Evolutionary conservation across 179 eudicot genomes (phyloP).

Genomic region (Beta corolliflora): DNA sequence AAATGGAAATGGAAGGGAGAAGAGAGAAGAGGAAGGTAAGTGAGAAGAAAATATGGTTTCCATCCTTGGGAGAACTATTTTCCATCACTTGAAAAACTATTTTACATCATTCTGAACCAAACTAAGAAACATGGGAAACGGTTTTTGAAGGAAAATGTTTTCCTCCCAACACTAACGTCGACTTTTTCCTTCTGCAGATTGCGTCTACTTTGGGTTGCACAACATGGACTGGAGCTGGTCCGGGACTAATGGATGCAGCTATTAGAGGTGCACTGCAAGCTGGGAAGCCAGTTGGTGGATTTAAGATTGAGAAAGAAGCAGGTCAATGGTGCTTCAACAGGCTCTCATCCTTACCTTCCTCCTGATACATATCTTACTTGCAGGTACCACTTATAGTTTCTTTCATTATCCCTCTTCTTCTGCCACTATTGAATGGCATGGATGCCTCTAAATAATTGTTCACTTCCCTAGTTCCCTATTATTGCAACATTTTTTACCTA

Average conservation of each 20-base stretch:
- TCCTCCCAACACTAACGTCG: neutral
- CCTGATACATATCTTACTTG: conserved; percentile 77
- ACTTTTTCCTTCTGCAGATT: conserved; percentile 42
- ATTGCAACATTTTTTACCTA: too few relatives aligned
- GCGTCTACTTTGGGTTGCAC: conserved; percentile 76
- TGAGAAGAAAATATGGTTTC: too few relatives aligned
- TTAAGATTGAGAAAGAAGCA: conserved; percentile 91
- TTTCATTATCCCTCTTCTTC: too few relatives aligned
- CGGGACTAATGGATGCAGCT: conserved; percentile 97
- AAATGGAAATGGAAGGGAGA: too few relatives aligned
- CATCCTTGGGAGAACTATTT: too few relatives aligned
- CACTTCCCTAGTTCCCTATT: too few relatives aligned
- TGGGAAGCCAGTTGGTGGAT: conserved; percentile 86
- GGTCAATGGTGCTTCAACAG: conserved; percentile 84
- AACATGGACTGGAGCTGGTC: conserved; percentile 97
- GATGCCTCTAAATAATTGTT: too few relatives aligned
- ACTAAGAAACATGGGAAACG: too few relatives aligned
- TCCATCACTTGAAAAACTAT: too few relatives aligned
- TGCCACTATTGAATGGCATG: neutral
- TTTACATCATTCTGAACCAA: too few relatives aligned
- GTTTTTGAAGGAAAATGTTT: too few relatives aligned
- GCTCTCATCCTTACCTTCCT: conserved; percentile 80
- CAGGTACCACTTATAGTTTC: conserved; percentile 44
- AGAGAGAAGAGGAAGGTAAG: too few relatives aligned
- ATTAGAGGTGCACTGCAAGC: conserved; percentile 82